Evolutionary conservation across 306 rosid species (phyloP).

Genomic region (Prunus dulcis): DNA sequence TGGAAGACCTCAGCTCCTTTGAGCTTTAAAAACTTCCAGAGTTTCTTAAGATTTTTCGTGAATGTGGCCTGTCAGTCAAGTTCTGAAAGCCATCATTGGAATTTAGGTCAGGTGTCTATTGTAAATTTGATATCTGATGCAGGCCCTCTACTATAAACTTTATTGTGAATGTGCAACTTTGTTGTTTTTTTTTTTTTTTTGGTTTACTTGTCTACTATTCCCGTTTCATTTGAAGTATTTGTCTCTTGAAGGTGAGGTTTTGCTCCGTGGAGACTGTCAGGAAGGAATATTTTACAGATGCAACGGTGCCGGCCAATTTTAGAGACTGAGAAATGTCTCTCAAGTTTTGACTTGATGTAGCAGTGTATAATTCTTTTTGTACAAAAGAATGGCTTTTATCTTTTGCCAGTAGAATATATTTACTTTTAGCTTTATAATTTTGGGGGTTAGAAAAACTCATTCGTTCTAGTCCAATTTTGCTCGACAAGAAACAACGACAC

Average conservation of each 20-base stretch:
- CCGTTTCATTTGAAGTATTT: neutral
- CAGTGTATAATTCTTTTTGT: neutral
- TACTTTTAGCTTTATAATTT: neutral
- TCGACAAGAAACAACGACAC: neutral
- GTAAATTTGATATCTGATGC: neutral
- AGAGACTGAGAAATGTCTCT: slow-evolving; percentile 40
- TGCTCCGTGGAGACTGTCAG: slow-evolving; percentile 71
- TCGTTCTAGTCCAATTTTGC: neutral
- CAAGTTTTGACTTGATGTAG: neutral
- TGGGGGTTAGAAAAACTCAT: neutral
- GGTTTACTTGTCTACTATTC: neutral
- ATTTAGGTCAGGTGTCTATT: neutral
- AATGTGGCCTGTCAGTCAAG: neutral
- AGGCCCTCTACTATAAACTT: neutral
- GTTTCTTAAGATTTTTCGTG: neutral
- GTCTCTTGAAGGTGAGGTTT: slow-evolving; percentile 64
- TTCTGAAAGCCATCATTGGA: neutral
- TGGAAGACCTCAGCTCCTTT: neutral
- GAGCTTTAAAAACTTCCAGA: neutral
- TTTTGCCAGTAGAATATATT: neutral
- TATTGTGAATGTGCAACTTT: slow-evolving; percentile 1
- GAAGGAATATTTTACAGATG: slow-evolving; percentile 71
- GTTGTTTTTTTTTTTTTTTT: neutral
- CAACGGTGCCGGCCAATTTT: slow-evolving; percentile 59
- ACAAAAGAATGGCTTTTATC: neutral